Evolutionary conservation across 495 filamentous ascomycete genomes (phyloP).

Genomic region (Penicillium alfredii): DNA sequence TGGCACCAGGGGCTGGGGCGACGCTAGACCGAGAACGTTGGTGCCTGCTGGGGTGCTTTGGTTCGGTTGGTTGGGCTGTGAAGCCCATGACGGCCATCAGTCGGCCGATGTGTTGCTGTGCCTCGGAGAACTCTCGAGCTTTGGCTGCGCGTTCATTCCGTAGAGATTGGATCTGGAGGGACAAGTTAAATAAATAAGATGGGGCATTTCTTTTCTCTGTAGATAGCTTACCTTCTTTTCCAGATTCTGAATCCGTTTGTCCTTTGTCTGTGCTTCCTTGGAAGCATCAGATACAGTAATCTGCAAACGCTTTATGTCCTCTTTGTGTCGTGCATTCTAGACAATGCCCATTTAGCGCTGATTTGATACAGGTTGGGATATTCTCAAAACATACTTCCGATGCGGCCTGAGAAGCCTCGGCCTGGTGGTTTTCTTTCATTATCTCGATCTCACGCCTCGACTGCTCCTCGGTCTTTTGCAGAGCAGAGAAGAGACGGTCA

Average conservation of each 20-base stretch:
- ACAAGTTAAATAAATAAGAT: not conserved
- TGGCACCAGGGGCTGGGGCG: slow-evolving; percentile 7
- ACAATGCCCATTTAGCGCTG: no score
- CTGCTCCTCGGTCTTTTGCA: slow-evolving; percentile 19
- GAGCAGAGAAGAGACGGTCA: slow-evolving; percentile 14
- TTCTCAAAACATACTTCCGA: slow-evolving; percentile 20
- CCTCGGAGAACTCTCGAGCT: slow-evolving; percentile 44
- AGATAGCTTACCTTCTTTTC: slow-evolving; percentile 38
- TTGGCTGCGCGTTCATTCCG: slow-evolving; percentile 37
- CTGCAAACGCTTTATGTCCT: slow-evolving; percentile 22
- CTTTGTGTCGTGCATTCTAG: slow-evolving; percentile 21
- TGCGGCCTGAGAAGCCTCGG: slow-evolving; percentile 10
- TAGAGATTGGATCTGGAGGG: slow-evolving; percentile 31
- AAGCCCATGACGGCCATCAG: slow-evolving; percentile 46
- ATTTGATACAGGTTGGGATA: not conserved
- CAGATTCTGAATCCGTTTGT: slow-evolving; percentile 31
- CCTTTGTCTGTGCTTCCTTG: slow-evolving; percentile 31
- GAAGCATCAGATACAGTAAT: slow-evolving; percentile 16
- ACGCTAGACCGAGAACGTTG: slow-evolving; percentile 14
- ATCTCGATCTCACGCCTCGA: slow-evolving; percentile 15
- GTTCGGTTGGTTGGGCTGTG: slow-evolving; percentile 19
- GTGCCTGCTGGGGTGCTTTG: slow-evolving; percentile 17
- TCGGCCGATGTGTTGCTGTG: slow-evolving; percentile 43
- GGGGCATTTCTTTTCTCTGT: no score
- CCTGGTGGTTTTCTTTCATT: slow-evolving; percentile 13